A percentile compares a stretch with the other conserved stretches of the same genome.
Conservation (phyloP, 805 yeast species). For the Babjeviella inositovora region DNA sequence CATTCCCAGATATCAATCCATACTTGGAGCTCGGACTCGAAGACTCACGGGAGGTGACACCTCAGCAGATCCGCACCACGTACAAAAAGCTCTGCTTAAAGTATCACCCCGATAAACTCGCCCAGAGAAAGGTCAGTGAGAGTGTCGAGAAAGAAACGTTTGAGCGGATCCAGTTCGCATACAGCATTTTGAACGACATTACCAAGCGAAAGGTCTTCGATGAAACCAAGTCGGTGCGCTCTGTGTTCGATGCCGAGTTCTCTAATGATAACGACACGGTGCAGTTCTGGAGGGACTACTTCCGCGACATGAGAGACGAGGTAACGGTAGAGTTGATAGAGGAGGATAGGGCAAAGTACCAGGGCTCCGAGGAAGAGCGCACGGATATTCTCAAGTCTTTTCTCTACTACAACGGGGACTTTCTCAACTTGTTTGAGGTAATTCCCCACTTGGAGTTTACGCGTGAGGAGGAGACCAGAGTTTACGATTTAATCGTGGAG, state of each 20-base stretch:
- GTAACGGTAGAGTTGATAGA: slow-evolving; percentile 53
- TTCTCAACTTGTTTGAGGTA: slow-evolving; percentile 51
- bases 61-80: slow-evolving; percentile 44
- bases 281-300: slow-evolving; percentile 45
- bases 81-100: slow-evolving; percentile 48
- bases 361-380: slow-evolving; percentile 39
- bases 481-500: slow-evolving; percentile 31
- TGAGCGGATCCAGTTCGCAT: slow-evolving; percentile 63
- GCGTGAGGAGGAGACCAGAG: slow-evolving; percentile 43
- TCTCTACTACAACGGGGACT: slow-evolving; percentile 47
- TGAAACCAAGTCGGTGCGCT: slow-evolving; percentile 47
- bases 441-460: slow-evolving; percentile 63
- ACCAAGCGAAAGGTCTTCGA: slow-evolving; percentile 43
- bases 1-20: slow-evolving; percentile 45
- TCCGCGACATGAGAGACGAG: slow-evolving; percentile 25
- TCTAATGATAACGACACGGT: slow-evolving; percentile 23
- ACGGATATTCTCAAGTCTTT: slow-evolving; percentile 49
- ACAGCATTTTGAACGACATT: slow-evolving; percentile 47
- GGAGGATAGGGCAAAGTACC: slow-evolving; percentile 51
- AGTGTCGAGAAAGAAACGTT: slow-evolving; percentile 22
- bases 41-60: slow-evolving; percentile 20
- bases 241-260: slow-evolving; percentile 9
- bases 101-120: slow-evolving; percentile 60
- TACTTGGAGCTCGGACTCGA: slow-evolving; percentile 33
- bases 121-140: slow-evolving; percentile 11